Evolutionary conservation across 805 yeast species (phyloP).

Genomic region (Saccharomycopsis malanga): DNA sequence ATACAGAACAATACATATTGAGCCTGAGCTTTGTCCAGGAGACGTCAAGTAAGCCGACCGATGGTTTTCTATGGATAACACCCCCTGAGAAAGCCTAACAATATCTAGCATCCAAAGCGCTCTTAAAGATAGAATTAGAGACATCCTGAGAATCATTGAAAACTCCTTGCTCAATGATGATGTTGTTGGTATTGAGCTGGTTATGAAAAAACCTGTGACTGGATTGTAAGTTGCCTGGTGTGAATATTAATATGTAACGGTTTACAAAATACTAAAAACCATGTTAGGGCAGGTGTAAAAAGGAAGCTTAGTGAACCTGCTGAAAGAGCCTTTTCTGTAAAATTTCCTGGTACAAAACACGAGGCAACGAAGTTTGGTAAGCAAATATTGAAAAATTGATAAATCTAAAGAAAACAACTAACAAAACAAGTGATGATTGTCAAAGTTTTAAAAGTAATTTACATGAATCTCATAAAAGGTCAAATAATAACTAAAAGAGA

Average conservation of each 20-base stretch:
- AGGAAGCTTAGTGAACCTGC: neutral
- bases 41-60: too few relatives aligned
- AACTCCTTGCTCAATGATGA: slow-evolving; percentile 12
- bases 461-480: slow-evolving; percentile 18
- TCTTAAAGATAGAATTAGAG: slow-evolving; percentile 1
- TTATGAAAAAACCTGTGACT: neutral
- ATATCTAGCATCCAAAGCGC: too few relatives aligned
- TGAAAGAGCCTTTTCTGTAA: neutral
- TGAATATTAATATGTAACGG: neutral
- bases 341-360: slow-evolving; percentile 9
- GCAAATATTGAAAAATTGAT: neutral
- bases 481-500: slow-evolving; percentile 42
- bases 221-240: slow-evolving; percentile 1
- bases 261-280: neutral
- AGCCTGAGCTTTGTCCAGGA: too few relatives aligned
- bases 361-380: slow-evolving; percentile 11
- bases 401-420: too few relatives aligned
- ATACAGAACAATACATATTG: too few relatives aligned
- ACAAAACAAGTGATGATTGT: slow-evolving; percentile 15
- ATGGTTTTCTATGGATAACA: too few relatives aligned
- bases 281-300: neutral
- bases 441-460: slow-evolving; percentile 15
- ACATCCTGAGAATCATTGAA: slow-evolving; percentile 10
- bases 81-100: too few relatives aligned
- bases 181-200: slow-evolving; percentile 3